phyloP scores from a whole-genome alignment of 2,329 filamentous ascomycete species.

The Samsoniella hepiali region DNA sequence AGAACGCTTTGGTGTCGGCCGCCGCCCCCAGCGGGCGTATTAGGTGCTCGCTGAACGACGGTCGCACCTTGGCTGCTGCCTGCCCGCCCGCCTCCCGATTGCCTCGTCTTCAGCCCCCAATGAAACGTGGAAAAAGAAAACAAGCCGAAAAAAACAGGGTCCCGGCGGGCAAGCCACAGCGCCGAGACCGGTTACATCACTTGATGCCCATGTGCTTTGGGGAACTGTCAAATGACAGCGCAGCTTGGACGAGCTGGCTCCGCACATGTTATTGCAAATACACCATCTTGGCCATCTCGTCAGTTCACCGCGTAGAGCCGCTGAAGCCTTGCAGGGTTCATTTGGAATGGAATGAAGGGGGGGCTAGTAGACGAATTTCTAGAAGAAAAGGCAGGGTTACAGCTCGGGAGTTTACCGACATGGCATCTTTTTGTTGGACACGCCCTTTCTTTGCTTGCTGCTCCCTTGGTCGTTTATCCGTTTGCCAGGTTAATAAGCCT shows the following conservation, averaged over 20 bases:
- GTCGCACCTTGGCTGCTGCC: neutral
- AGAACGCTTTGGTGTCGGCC: neutral
- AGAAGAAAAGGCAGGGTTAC: neutral
- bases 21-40: neutral
- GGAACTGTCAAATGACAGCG: conserved; percentile 1
- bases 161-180: neutral
- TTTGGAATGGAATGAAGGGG: neutral
- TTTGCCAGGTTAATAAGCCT: neutral
- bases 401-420: neutral
- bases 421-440: neutral
- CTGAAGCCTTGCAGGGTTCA: conserved; percentile 14
- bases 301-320: neutral
- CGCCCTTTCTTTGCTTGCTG: too few species aligned
- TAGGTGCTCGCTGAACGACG: neutral
- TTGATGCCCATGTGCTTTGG: neutral
- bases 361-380: neutral
- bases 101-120: neutral
- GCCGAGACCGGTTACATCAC: conserved; percentile 6
- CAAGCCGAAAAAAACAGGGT: neutral
- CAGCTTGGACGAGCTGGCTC: neutral
- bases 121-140: neutral
- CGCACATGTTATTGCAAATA: neutral
- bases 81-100: neutral
- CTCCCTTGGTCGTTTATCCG: neutral
- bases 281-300: neutral